A percentile compares a stretch with the other conserved stretches of the same genome.
Evolutionary conservation across 768 basidiomycete species (phyloP).

Genomic region (Suillus clintonianus): DNA sequence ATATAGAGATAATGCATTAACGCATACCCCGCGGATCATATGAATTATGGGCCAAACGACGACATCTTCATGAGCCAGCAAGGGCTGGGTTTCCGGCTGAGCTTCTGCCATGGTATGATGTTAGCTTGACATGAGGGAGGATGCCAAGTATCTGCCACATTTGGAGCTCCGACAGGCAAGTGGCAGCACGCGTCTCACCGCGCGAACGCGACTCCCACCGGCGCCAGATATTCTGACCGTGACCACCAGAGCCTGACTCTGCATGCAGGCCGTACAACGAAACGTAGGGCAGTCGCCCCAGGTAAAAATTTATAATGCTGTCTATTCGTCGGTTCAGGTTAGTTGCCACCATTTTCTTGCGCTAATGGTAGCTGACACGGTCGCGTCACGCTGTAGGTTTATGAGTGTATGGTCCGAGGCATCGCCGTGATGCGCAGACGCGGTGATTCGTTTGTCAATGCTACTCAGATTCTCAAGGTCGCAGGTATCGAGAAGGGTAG

Average conservation of each 20-base stretch:
- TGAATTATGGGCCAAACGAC: slow-evolving; percentile 85
- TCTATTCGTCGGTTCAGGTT: slow-evolving; percentile 89
- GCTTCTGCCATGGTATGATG: slow-evolving; percentile 12
- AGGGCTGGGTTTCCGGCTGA: slow-evolving; percentile 35
- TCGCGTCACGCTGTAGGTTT: slow-evolving; percentile 59
- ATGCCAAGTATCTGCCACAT: slow-evolving; percentile 16
- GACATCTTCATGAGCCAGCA: slow-evolving; percentile 53
- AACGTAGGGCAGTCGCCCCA: slow-evolving; percentile 44
- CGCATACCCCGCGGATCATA: slow-evolving; percentile 64
- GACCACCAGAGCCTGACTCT: slow-evolving; percentile 12
- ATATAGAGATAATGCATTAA: not conserved
- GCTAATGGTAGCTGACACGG: slow-evolving; percentile 10
- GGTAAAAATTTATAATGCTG: slow-evolving; percentile 91
- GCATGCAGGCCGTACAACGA: slow-evolving; percentile 30
- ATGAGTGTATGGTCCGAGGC: slow-evolving; percentile 97
- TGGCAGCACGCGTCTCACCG: slow-evolving; percentile 26
- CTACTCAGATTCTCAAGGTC: slow-evolving; percentile 98
- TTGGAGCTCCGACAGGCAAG: slow-evolving; percentile 34
- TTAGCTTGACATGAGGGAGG: not conserved
- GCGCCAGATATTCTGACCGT: slow-evolving; percentile 28
- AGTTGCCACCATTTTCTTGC: not conserved
- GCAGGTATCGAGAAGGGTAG: slow-evolving; percentile 97
- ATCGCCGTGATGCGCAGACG: slow-evolving; percentile 98
- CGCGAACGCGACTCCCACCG: slow-evolving; percentile 10
- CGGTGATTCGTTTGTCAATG: slow-evolving; percentile 94